Base-by-base conservation (phyloP, 2,329 filamentous ascomycete species). In the Exserohilum rostratum region DNA sequence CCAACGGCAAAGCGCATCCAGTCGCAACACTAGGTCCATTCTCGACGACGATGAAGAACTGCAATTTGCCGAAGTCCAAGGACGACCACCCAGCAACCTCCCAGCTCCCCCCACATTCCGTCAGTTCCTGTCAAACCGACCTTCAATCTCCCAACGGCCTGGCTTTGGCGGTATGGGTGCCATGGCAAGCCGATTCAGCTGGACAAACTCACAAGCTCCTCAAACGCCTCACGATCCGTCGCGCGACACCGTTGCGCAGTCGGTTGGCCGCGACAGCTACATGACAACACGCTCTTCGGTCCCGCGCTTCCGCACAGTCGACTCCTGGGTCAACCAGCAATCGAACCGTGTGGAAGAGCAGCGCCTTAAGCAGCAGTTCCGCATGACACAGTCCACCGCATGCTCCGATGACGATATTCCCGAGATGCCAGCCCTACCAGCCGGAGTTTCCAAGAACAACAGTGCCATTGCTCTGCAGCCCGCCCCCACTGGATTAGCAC, bases 291-390 rank as follows among this genome's bases (percentile, higher is more conserved):
- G 70, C 12, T 74, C 72, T 6, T 75, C 71, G 0, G 66, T 75
- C 6, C 68, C 73, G 1, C 73, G 75, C 27, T 77, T 76, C 65
- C 72, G 75, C 46, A 77, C 75, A 20, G 66, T 77, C 33, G 72
- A 77, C 59, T 72, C 68, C 1, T 77, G 75, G 75, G 75, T 77
- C 11, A 72, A 73, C 49, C 68, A 76, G 39, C 75, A 77, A 50
- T 65, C 75, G 1, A 71, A 67, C 44, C 71, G 72, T 6, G 58
- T 77, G 15, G 73, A 76, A 52, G 71, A 69, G 42, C 68, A 71
- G 51, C 69, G 69, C 46, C 61, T 76, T 15, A 70, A 67, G 34
- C 68, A 75, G 17, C 69, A 74, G 37, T 70, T 69, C 47, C 69
- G 72, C 33, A 63, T 69, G 49, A 73, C 70, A 3, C 63, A 65